Conservation (phyloP, 345 rosid genomes). For the Murraya paniculata region DNA sequence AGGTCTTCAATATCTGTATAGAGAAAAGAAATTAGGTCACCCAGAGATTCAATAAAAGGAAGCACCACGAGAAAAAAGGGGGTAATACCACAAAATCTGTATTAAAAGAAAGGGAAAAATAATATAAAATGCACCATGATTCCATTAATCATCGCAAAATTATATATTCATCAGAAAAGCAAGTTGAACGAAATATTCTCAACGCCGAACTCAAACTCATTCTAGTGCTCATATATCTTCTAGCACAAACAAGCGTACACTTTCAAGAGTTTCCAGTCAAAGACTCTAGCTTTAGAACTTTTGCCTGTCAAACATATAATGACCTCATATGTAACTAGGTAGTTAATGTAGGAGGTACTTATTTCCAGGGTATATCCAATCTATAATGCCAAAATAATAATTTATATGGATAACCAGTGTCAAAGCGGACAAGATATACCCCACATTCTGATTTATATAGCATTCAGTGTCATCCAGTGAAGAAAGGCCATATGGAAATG, state of each 20-base stretch:
- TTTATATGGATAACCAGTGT: neutral
- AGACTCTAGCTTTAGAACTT: neutral
- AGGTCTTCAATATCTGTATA: slow-evolving; percentile 81
- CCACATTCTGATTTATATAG: neutral
- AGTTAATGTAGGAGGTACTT: no score
- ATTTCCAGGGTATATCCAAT: neutral
- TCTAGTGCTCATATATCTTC: neutral
- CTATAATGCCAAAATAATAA: neutral
- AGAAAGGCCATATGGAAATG: neutral
- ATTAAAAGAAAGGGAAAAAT: neutral
- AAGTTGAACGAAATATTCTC: neutral
- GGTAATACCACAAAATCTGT: neutral
- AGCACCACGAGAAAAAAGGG: neutral
- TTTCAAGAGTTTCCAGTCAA: neutral
- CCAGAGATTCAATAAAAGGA: slow-evolving; percentile 4
- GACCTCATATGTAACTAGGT: neutral
- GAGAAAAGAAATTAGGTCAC: slow-evolving; percentile 12
- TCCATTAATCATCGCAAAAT: neutral
- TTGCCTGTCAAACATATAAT: neutral
- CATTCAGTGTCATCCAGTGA: neutral
- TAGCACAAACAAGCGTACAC: neutral
- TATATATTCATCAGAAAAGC: neutral
- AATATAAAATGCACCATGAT: neutral
- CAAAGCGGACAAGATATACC: neutral
- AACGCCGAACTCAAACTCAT: neutral